Conservation (phyloP, 495 filamentous ascomycete genomes). For the Daldinia caldariorum region DNA sequence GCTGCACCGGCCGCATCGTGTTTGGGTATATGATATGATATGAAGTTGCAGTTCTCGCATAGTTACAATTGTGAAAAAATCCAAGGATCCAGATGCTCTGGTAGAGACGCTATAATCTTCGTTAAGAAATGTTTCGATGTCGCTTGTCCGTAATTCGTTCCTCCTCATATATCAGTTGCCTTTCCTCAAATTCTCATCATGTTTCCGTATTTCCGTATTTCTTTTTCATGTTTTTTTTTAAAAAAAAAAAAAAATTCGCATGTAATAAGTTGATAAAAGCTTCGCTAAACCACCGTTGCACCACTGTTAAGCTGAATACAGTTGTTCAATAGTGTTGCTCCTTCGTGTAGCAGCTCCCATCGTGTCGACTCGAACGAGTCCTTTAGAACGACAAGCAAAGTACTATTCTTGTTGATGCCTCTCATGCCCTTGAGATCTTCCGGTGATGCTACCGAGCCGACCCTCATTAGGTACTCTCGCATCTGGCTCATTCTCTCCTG, state of each 20-base stretch:
- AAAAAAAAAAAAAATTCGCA: too few relatives aligned
- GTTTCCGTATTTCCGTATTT: constrained; percentile 21
- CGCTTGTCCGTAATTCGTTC: constrained; percentile 33
- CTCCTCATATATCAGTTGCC: constrained; percentile 29
- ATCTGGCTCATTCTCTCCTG: constrained; percentile 79
- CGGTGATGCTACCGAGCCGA: constrained; percentile 80
- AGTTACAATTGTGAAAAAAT: constrained; percentile 36
- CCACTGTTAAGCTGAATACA: constrained; percentile 70
- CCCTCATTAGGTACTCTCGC: constrained; percentile 76
- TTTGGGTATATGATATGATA: constrained; percentile 44
- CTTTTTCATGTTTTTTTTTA: constrained; percentile 1
- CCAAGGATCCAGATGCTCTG: constrained; percentile 22
- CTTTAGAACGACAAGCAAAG: constrained; percentile 82
- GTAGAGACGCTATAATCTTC: constrained; percentile 27
- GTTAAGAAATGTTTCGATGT: constrained; percentile 33
- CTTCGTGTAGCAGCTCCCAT: constrained; percentile 93
- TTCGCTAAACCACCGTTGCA: constrained; percentile 35
- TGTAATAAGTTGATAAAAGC: not conserved
- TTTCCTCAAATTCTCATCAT: constrained; percentile 29
- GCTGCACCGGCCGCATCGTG: constrained; percentile 28
- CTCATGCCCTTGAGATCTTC: constrained; percentile 79
- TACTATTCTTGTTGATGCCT: constrained; percentile 83
- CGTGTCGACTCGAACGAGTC: constrained; percentile 82
- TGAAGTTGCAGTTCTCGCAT: constrained; percentile 28
- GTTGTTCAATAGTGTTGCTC: constrained; percentile 78